Base-by-base conservation (phyloP, 352 stramenopile species). In the Halophytophthora batemanensis region DNA sequence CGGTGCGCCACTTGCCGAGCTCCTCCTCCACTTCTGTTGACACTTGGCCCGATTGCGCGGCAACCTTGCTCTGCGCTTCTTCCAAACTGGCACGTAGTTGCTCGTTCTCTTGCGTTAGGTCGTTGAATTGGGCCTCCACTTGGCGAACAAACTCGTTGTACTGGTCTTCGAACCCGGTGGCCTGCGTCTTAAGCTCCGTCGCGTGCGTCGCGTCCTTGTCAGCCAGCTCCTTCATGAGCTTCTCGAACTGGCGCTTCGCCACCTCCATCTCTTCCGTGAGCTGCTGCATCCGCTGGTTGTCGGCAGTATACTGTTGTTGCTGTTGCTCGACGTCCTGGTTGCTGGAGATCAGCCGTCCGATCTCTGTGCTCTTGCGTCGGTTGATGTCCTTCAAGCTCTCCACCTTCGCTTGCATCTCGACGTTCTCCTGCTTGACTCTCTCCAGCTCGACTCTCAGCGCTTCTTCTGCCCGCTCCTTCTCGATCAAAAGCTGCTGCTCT, bases 131-230 rank as follows among this genome's bases (percentile, higher is more conserved):
- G 6, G 44, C 61, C 50, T 84, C 61, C 1, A 86, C 75, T 50
- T 87, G 74, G 4, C 56, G 44, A 10, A 77, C 69, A 3, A 80
- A 75, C 3, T 77, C 66, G 31, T 69, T 85, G 49, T 85, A 86
- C 54, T 88, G 72, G 6, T 38, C 58, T 45, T 90, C 75, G 22
- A 83, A 82, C 28, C 82, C 69, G 18, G 46, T 61, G 49, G 60
- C 58, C 37, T 87, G 80, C 7, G 57, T 53, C 38, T 71, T 71
- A 25, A 90, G 46, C 3, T 64, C 63, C 57, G 87, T 73, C 11
- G 66, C 50, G 36, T 80, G 64, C 18, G 61, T 42, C 28, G 66
- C 51, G 22, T 86, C 64, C 28, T 84, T 82, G 15, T 82, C 64
- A 22, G 61, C 50, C 23, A 87, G 42, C 6, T 77, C 66, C 19